Evolutionary conservation across 257 asterid genomes (phyloP).

Genomic region (Lithospermum erythrorhizon): DNA sequence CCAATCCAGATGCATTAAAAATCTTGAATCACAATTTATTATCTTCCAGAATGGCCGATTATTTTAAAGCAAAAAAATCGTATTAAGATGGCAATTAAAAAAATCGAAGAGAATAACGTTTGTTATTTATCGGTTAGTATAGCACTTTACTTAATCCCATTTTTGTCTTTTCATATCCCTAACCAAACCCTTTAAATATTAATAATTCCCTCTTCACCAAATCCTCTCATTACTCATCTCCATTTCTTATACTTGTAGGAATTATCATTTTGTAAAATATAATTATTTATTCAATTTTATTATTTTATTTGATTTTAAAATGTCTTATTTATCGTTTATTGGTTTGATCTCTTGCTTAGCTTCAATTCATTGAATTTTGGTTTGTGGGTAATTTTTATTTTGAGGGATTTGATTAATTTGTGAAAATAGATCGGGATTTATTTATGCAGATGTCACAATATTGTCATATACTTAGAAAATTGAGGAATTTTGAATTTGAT

Average conservation of each 20-base stretch:
- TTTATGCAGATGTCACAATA: constrained; percentile 22
- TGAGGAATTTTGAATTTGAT: constrained; percentile 37
- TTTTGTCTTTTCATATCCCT: constrained; percentile 30
- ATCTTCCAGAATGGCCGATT: too few species aligned
- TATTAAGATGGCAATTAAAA: too few species aligned
- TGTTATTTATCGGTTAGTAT: too few species aligned
- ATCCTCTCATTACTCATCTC: background rate
- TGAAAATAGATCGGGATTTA: background rate
- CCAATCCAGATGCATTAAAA: too few species aligned
- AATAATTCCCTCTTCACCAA: constrained; percentile 5
- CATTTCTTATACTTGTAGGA: too few species aligned
- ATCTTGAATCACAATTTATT: too few species aligned
- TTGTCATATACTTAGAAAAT: constrained; percentile 13
- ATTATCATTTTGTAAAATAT: too few species aligned
- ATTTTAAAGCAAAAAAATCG: too few species aligned
- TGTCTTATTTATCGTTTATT: background rate
- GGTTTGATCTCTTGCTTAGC: background rate
- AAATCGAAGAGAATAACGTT: too few species aligned
- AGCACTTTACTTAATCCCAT: constrained; percentile 7
- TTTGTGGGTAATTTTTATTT: background rate
- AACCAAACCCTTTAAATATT: constrained; percentile 6
- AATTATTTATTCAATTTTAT: too few species aligned
- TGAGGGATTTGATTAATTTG: background rate
- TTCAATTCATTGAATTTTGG: background rate
- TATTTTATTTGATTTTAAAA: too few species aligned